Evolutionary conservation across 148 eudicot species (phyloP), one percentile per base, ranked within the genome.

Genomic region (Spergularia bocconei): DNA sequence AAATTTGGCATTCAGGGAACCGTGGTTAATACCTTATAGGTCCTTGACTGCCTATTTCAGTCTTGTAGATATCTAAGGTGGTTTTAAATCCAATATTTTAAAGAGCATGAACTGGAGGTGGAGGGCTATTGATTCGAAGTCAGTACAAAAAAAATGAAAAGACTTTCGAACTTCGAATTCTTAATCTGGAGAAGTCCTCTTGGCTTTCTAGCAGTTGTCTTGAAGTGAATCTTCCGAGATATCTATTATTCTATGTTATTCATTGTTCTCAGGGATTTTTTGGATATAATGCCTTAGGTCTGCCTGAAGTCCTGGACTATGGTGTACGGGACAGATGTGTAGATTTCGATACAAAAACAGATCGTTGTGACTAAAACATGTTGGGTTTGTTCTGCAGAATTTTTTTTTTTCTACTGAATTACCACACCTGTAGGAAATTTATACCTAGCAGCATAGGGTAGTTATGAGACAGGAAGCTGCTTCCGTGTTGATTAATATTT

Each of bases 351-450:
- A 6, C 17, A 39, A 21, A 63, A 44, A 44, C n/a, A 41, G 3
- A 14, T 2, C 29, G n/a, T 14, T 62, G 33, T 62, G 66, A 41
- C 66, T 29, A 29, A 62, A 60, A 57, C 5, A 8, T 57, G 23
- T 57, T 5, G 20, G 23, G 1, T 19, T 44, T 44, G 48, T 44
- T 6, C 48, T 44, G 48, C 48, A 44, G 48, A n/a, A n/a, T n/a
- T n/a, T n/a, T n/a, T n/a, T n/a, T n/a, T n/a, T n/a, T n/a, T 51
- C 59, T 69, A 69, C 33, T 21, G n/a, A 70, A 51, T 15, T 69
- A 69, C 15, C 13, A 70, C 53, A 39, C 58, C 16, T 54, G 47
- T 70, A 25, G 58, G 73, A 70, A 61, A 21, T 11, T 60, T 11
- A 21, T 12, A 19, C 23, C 1, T 21, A 10, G 63, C 33, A 21